These are phyloP conservation scores for Boletales sp. DNA, from an alignment of 768 basidiomycete species.

Conservation along the genomic window DNA sequence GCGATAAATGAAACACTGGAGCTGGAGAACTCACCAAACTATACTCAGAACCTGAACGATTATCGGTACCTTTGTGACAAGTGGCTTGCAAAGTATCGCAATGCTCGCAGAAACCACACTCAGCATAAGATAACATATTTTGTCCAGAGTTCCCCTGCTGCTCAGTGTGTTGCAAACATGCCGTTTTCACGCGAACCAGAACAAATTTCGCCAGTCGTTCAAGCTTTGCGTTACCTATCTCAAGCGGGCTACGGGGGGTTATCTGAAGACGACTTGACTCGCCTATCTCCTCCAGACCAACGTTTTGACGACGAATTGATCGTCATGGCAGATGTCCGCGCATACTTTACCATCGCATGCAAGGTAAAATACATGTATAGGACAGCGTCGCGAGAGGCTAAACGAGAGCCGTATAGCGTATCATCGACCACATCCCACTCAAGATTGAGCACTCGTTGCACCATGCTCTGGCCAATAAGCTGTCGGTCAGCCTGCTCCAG, in stretches of 20 bases:
- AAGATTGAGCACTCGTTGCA: slow-evolving; percentile 46
- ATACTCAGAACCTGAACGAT: slow-evolving; percentile 35
- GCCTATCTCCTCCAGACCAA: slow-evolving; percentile 22
- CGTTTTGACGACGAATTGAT: slow-evolving; percentile 41
- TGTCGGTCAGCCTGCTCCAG: slow-evolving; percentile 36
- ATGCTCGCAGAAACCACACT: slow-evolving; percentile 1
- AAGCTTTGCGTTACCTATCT: slow-evolving; percentile 28
- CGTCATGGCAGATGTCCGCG: slow-evolving; percentile 53
- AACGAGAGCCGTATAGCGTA: slow-evolving; percentile 35
- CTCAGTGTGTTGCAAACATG: too few species aligned
- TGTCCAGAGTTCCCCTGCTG: too few species aligned
- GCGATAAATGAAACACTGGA: slow-evolving; percentile 33
- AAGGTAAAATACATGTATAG: slow-evolving; percentile 35
- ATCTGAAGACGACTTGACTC: slow-evolving; percentile 21
- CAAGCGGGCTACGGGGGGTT: slow-evolving; percentile 27
- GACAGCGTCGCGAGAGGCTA: background rate
- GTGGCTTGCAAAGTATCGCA: slow-evolving; percentile 27
- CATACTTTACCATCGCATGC: slow-evolving; percentile 54
- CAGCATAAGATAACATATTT: slow-evolving; percentile 5
- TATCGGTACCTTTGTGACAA: slow-evolving; percentile 11
- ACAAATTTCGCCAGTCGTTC: background rate
- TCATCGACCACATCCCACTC: slow-evolving; percentile 52
- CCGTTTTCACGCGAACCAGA: too few species aligned
- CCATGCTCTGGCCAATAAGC: slow-evolving; percentile 32
- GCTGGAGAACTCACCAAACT: slow-evolving; percentile 38